Evolutionary conservation across 208 protist species (phyloP).

Genomic region (Willaertia magna): DNA sequence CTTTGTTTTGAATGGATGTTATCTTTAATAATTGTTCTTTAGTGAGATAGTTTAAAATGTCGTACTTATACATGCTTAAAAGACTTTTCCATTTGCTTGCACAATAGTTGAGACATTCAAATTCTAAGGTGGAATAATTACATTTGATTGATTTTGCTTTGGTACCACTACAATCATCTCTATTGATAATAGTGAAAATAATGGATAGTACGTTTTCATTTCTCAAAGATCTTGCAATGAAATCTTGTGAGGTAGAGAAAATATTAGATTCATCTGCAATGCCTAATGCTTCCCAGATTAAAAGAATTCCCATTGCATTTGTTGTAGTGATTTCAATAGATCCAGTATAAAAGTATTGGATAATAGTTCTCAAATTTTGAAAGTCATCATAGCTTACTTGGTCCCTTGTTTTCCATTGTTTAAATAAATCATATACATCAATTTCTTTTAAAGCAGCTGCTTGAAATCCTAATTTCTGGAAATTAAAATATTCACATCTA

Average conservation of each 20-base stretch:
- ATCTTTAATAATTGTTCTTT: background rate
- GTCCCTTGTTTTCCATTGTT: background rate
- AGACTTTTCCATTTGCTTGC: background rate
- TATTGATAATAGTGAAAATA: background rate
- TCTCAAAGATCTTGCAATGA: background rate
- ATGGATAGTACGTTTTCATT: background rate
- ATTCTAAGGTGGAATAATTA: background rate
- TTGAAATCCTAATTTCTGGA: background rate
- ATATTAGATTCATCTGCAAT: background rate
- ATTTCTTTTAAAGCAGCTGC: background rate
- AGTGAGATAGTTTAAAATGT: background rate
- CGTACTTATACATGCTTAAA: background rate
- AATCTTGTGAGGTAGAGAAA: background rate
- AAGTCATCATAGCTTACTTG: background rate
- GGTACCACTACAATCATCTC: too few relatives aligned
- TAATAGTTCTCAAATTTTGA: background rate
- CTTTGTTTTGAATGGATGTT: background rate
- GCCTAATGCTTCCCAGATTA: background rate
- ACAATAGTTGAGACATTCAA: background rate
- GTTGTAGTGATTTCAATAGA: background rate
- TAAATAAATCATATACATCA: background rate
- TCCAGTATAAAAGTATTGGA: background rate
- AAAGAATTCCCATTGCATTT: background rate
- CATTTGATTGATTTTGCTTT: background rate
- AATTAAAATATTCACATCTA: background rate